Conservation (phyloP, 352 stramenopile species). For the Globisporangium nunn region DNA sequence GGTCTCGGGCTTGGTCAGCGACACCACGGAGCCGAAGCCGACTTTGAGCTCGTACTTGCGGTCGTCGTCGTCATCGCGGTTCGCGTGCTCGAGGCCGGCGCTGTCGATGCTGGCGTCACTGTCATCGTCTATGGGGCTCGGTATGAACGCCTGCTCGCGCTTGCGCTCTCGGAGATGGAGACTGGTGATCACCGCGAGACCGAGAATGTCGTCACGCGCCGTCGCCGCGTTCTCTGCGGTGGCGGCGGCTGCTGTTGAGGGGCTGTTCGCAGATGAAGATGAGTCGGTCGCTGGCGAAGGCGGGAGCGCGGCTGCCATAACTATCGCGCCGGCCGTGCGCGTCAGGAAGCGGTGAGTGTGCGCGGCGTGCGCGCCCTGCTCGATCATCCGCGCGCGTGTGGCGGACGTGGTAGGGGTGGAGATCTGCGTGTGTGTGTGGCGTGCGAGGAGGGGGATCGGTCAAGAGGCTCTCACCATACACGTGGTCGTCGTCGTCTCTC, state of each 20-base stretch:
- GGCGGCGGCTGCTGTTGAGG: constrained; percentile 4
- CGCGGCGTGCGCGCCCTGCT: constrained; percentile 4
- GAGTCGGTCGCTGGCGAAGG: background rate
- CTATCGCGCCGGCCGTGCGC: constrained; percentile 1
- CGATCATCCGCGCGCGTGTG: constrained; percentile 6
- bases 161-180: constrained; percentile 8
- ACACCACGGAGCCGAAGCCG: constrained; percentile 17
- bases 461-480: constrained; percentile 2
- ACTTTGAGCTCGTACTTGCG: constrained; percentile 36
- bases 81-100: background rate
- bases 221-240: constrained; percentile 1
- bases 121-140: constrained; percentile 10
- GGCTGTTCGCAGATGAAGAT: background rate
- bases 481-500: background rate
- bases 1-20: background rate
- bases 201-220: constrained; percentile 14
- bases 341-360: constrained; percentile 4
- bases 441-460: background rate
- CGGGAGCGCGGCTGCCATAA: constrained; percentile 7
- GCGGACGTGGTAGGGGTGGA: background rate
- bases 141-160: constrained; percentile 7
- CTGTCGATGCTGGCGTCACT: constrained; percentile 4
- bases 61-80: constrained; percentile 17
- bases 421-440: background rate
- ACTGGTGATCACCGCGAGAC: constrained; percentile 4